These are phyloP conservation scores for Arthrobotrys sinensis DNA, from an alignment of 2,329 filamentous ascomycete species.

Conservation along the genomic window DNA sequence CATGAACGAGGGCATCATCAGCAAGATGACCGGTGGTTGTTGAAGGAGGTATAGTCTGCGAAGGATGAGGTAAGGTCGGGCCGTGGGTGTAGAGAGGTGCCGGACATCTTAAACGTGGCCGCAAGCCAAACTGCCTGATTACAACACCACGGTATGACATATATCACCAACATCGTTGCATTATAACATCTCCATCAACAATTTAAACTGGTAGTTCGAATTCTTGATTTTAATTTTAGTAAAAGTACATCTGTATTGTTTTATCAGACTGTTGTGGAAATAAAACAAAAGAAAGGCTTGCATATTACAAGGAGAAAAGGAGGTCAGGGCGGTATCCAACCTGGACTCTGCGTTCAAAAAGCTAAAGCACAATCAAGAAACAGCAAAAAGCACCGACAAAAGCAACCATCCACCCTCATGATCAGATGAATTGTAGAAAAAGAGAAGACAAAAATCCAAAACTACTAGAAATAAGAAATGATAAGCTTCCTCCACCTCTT, in stretches of 20 bases:
- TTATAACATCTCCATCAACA: too few species aligned
- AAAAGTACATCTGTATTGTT: slow-evolving; percentile 44
- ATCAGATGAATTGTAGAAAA: slow-evolving; percentile 21
- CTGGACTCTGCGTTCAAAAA: slow-evolving; percentile 8
- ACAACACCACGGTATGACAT: slow-evolving; percentile 20
- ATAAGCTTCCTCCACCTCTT: slow-evolving; percentile 2
- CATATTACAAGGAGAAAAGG: slow-evolving; percentile 26
- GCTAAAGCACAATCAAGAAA: slow-evolving; percentile 10
- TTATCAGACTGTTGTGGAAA: slow-evolving; percentile 8
- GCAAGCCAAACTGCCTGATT: slow-evolving; percentile 29
- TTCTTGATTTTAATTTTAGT: slow-evolving; percentile 29
- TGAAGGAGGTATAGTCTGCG: not conserved
- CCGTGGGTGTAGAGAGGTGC: not conserved
- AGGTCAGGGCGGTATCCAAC: not conserved
- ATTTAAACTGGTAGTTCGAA: not conserved
- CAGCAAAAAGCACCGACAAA: slow-evolving; percentile 32
- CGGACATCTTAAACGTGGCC: slow-evolving; percentile 53
- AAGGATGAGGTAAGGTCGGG: slow-evolving; percentile 9
- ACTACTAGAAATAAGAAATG: not conserved
- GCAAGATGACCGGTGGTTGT: not conserved
- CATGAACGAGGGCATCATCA: not conserved
- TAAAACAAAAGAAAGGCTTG: slow-evolving; percentile 19
- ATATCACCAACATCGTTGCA: not conserved
- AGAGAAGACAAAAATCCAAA: not conserved
- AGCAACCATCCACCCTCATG: slow-evolving; percentile 38